Percentiles rank a stretch among this genome's conserved stretches.
Conservation (phyloP, 495 filamentous ascomycete species). For the Haplographium delicatum region DNA sequence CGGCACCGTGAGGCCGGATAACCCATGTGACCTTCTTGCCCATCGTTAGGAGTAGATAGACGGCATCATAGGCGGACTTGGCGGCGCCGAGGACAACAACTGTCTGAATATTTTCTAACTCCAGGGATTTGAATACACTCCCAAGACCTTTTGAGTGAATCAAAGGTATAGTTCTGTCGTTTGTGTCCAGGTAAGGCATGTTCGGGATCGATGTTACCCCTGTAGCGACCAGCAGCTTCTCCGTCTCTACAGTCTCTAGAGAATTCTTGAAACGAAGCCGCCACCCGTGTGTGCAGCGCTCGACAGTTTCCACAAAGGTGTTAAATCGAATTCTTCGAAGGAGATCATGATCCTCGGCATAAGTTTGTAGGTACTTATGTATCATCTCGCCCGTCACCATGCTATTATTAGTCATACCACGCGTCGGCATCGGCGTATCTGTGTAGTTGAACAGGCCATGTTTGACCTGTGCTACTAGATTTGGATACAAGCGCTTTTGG, state of each 20-base stretch:
- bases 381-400: constrained; percentile 34
- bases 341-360: constrained; percentile 31
- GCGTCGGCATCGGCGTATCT: constrained; percentile 28
- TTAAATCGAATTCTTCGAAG: constrained; percentile 29
- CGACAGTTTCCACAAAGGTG: constrained; percentile 21
- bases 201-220: constrained; percentile 37
- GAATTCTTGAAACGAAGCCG: constrained; percentile 1
- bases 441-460: constrained; percentile 36
- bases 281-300: constrained; percentile 7
- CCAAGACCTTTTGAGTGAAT: constrained; percentile 34
- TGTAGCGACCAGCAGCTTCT: constrained; percentile 40
- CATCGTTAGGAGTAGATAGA: constrained; percentile 31
- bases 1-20: constrained; percentile 33
- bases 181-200: constrained; percentile 31
- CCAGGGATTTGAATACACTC: constrained; percentile 20
- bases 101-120: constrained; percentile 14
- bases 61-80: constrained; percentile 41
- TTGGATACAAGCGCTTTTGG: constrained; percentile 41
- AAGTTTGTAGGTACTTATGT: constrained; percentile 25
- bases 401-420: constrained; percentile 19
- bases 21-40: constrained; percentile 44
- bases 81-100: constrained; percentile 38
- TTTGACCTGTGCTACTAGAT: constrained; percentile 35
- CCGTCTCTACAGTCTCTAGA: constrained; percentile 13
- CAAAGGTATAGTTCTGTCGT: constrained; percentile 23